These are phyloP conservation scores for Phytophthora uliginosa DNA, from an alignment of 352 stramenopile species.

Conservation along the genomic window DNA sequence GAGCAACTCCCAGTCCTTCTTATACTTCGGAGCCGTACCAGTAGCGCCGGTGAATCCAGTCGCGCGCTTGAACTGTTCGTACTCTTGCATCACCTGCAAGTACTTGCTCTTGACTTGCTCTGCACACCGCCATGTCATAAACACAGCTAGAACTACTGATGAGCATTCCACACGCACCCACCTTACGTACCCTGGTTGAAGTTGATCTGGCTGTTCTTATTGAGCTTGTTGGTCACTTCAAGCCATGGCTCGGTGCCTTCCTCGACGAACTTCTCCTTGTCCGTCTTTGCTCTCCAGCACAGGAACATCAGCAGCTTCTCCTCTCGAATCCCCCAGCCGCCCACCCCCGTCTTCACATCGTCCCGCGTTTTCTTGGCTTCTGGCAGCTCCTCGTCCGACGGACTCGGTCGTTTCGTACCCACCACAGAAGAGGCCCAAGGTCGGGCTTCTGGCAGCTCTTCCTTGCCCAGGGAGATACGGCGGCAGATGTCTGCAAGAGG, in stretches of 20 bases:
- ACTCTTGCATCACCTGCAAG: constrained; percentile 33
- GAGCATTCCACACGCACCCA: background rate
- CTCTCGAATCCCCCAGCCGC: constrained; percentile 13
- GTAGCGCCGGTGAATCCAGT: constrained; percentile 28
- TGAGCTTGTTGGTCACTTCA: constrained; percentile 33
- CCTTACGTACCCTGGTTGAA: constrained; percentile 23
- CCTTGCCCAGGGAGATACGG: constrained; percentile 21
- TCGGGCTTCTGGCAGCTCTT: constrained; percentile 4
- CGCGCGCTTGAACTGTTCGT: constrained; percentile 33
- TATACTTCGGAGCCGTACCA: constrained; percentile 3
- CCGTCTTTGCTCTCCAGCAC: constrained; percentile 32
- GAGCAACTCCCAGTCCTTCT: constrained; percentile 32
- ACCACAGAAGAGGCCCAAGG: background rate
- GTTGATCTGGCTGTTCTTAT: constrained; percentile 25
- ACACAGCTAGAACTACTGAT: background rate
- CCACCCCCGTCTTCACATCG: background rate
- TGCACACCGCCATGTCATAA: constrained; percentile 5
- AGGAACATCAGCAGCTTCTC: constrained; percentile 41
- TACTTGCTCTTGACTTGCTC: constrained; percentile 45
- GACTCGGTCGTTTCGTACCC: constrained; percentile 8
- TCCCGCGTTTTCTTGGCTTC: constrained; percentile 13
- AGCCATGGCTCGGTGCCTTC: constrained; percentile 34
- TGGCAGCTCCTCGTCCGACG: background rate
- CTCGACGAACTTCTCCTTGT: constrained; percentile 20
- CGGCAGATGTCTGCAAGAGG: constrained; percentile 31